Evolutionary conservation across 108 stramenopile genomes (phyloP), one percentile per base, ranked within the genome.

Genomic region (Nitzschia sp.): DNA sequence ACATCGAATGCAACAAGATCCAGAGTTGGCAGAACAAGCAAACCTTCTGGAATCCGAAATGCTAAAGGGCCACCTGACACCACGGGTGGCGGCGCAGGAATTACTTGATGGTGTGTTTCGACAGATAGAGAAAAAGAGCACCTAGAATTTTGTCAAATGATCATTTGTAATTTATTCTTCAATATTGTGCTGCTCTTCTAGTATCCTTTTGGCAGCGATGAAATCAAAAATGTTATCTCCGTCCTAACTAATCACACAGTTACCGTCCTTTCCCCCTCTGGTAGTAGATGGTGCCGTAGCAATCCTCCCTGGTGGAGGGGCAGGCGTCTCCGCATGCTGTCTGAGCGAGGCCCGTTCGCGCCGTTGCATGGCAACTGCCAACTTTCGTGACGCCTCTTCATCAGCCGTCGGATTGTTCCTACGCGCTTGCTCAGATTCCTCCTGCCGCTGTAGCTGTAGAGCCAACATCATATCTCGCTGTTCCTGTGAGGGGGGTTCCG

Each of bases 41-140:
- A 46, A 61, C 36, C 63, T 58, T 3, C 58, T 84, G 26, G 83
- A 84, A 60, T 34, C 46, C n/a, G 59, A 58, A n/a, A 34, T 85
- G 19, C 76, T 78, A 28, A 32, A 75, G n/a, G 81, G 86, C 3
- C 38, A 32, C 3, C 32, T 83, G 31, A 84, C 85, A 27, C 81
- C 90, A 34, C 74, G 89, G 34, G 79, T 83, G 1, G 86, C 89
- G 15, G 89, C 89, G 1, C 47, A 57, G 26, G 73, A 85, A 36
- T 61, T 89, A 32, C 22, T 78, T 34, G 70, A 78, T 35, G 45
- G 67, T 44, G 15, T 76, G 26, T 68, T 76, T 57, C 46, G 54
- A 27, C 29, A 26, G 5, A 19, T 48, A 32, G 5, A 41, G 19
- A 9, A 61, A 36, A 57, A 32, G 31, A 22, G 21, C 26, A 32